phyloP scores from a whole-genome alignment of 768 basidiomycete species.

The Paxillus ammoniavirescens region DNA sequence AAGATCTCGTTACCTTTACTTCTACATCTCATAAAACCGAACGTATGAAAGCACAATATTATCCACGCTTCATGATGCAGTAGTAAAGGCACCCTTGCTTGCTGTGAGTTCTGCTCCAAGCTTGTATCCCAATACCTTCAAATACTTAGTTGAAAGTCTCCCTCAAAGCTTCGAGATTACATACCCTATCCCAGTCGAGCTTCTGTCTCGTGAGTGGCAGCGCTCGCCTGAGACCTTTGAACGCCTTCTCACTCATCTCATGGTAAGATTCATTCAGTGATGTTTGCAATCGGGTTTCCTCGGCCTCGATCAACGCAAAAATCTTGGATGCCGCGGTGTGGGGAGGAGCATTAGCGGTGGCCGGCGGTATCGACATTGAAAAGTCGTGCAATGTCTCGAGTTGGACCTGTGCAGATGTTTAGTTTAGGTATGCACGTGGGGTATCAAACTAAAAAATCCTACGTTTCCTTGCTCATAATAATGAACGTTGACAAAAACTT shows the following conservation, averaged over 20 bases:
- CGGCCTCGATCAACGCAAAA: constrained; percentile 76
- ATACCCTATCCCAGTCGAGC: constrained; percentile 92
- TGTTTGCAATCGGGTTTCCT: constrained; percentile 77
- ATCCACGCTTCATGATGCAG: constrained; percentile 18
- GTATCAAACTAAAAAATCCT: constrained; percentile 17
- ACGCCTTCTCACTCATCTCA: constrained; percentile 90
- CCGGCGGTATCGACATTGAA: constrained; percentile 60
- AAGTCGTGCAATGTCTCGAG: constrained; percentile 72
- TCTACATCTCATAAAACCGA: not conserved
- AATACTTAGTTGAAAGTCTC: not conserved
- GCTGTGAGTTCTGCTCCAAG: constrained; percentile 74
- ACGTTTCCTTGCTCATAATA: constrained; percentile 99
- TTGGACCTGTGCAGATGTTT: constrained; percentile 65
- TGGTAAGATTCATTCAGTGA: constrained; percentile 81
- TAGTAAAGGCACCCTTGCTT: constrained; percentile 53
- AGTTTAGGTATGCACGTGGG: not conserved
- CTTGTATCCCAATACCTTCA: constrained; percentile 60
- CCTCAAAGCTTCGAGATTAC: constrained; percentile 6
- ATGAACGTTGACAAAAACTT: constrained; percentile 82
- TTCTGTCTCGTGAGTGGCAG: constrained; percentile 92
- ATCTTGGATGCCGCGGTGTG: constrained; percentile 63
- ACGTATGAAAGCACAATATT: not conserved
- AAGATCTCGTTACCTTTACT: constrained; percentile 5
- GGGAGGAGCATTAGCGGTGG: constrained; percentile 51
- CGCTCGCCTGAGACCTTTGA: constrained; percentile 87